Evolutionary conservation across 768 basidiomycete genomes (phyloP).

Genomic region (Zangia roseola): DNA sequence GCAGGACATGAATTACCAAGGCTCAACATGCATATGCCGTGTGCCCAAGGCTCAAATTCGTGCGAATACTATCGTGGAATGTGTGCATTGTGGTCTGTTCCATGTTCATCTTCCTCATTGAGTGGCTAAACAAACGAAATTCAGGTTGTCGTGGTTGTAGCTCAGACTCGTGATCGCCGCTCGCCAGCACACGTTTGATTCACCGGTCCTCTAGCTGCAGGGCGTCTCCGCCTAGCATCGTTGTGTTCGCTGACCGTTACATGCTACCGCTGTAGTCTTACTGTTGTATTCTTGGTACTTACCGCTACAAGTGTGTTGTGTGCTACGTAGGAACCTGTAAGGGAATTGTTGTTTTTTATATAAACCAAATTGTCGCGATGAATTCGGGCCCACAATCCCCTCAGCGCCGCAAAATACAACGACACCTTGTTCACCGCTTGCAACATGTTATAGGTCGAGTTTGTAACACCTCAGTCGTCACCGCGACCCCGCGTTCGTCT

Average conservation of each 20-base stretch:
- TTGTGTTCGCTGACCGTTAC: neutral
- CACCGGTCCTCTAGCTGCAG: neutral
- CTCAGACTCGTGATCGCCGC: conserved; percentile 64
- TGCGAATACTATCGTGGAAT: conserved; percentile 89
- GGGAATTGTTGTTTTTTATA: too few relatives aligned
- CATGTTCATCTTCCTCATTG: neutral
- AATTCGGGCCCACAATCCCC: too few relatives aligned
- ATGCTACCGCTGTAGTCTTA: neutral
- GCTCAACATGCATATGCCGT: conserved; percentile 96
- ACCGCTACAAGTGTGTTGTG: neutral
- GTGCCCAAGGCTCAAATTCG: conserved; percentile 95
- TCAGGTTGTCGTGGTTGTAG: conserved; percentile 89
- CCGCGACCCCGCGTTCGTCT: conserved; percentile 20
- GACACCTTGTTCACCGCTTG: conserved; percentile 19
- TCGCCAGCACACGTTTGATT: neutral
- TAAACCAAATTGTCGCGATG: too few relatives aligned
- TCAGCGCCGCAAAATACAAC: conserved; percentile 20
- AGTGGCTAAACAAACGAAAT: conserved; percentile 14
- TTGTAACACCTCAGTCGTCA: conserved; percentile 17
- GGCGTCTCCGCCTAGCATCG: neutral
- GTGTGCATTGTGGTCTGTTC: conserved; percentile 90
- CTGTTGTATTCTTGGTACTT: neutral
- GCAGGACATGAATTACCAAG: conserved; percentile 99
- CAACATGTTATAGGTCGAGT: conserved; percentile 1
- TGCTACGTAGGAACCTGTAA: too few relatives aligned